Conservation (phyloP, 345 rosid genomes). For the Microthlaspi erraticum region DNA sequence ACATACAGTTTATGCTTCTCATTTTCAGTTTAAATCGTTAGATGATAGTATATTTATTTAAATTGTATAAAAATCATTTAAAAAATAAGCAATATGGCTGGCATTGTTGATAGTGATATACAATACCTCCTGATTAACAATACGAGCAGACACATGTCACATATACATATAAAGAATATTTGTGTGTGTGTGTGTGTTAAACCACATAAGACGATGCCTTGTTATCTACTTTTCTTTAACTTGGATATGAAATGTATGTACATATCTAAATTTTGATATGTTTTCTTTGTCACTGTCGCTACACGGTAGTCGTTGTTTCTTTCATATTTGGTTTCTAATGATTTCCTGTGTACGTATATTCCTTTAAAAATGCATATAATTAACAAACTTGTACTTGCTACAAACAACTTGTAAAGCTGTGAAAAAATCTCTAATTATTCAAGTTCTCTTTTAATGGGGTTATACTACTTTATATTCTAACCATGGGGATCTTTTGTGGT, state of each 20-base stretch:
- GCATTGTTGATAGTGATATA: not conserved
- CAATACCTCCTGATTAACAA: slow-evolving; percentile 15
- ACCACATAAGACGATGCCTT: not conserved
- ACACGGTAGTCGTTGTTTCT: not conserved
- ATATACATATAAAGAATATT: slow-evolving; percentile 20
- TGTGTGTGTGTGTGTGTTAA: not conserved
- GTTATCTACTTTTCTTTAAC: slow-evolving; percentile 23
- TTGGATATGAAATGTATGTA: slow-evolving; percentile 5
- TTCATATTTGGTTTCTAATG: not conserved
- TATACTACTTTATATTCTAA: slow-evolving; percentile 17
- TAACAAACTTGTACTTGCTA: not conserved
- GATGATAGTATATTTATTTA: not conserved
- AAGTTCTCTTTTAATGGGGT: too few species aligned
- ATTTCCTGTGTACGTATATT: not conserved
- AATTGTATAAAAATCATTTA: not conserved
- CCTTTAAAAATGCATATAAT: not conserved
- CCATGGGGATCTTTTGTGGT: not conserved
- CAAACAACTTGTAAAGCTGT: not conserved
- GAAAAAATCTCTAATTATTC: too few species aligned
- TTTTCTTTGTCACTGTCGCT: not conserved
- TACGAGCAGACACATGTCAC: slow-evolving; percentile 18
- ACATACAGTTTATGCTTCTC: slow-evolving; percentile 12
- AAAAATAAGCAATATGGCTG: not conserved
- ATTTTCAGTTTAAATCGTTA: not conserved
- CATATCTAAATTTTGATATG: not conserved